A percentile compares a stretch with the other conserved stretches of the same genome.
Evolutionary conservation across 805 yeast genomes (phyloP).

Genomic region (Wickerhamiella allomyrinae): DNA sequence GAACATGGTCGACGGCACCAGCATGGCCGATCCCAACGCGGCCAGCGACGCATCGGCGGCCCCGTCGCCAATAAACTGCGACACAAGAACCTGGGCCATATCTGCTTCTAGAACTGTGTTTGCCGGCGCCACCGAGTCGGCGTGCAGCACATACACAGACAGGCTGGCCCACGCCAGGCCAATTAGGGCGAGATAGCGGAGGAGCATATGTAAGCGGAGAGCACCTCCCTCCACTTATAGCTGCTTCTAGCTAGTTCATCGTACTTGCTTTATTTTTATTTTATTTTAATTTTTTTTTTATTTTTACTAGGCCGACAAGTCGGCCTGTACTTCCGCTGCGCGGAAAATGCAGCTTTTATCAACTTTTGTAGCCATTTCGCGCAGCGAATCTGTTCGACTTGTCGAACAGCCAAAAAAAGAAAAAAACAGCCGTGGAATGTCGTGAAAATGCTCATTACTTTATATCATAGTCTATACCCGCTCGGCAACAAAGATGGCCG

Average conservation of each 20-base stretch:
- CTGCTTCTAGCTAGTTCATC: no score
- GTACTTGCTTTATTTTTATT: no score
- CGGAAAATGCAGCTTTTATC: no score
- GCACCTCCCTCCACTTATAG: no score
- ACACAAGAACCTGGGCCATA: slow-evolving; percentile 7
- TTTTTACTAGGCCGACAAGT: no score
- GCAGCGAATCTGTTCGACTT: no score
- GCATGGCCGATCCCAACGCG: slow-evolving; percentile 7
- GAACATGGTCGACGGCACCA: slow-evolving; percentile 14
- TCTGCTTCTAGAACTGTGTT: slow-evolving; percentile 6
- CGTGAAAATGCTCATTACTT: no score
- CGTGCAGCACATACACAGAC: slow-evolving; percentile 14
- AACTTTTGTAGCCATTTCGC: no score
- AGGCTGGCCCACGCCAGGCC: slow-evolving; percentile 9
- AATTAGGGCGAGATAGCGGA: slow-evolving; percentile 4
- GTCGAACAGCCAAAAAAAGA: no score
- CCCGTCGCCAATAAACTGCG: slow-evolving; percentile 15
- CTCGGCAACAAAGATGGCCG: slow-evolving; percentile 89
- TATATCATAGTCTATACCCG: slow-evolving; percentile 45
- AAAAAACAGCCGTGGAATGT: no score
- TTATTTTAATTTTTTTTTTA: no score
- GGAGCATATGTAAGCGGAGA: slow-evolving; percentile 2
- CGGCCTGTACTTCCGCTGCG: no score
- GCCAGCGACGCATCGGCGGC: slow-evolving; percentile 5
- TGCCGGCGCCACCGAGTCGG: slow-evolving; percentile 7